These are phyloP conservation scores for Penicillium antarcticum DNA, from an alignment of 495 filamentous ascomycete genomes.

Conservation along the genomic window DNA sequence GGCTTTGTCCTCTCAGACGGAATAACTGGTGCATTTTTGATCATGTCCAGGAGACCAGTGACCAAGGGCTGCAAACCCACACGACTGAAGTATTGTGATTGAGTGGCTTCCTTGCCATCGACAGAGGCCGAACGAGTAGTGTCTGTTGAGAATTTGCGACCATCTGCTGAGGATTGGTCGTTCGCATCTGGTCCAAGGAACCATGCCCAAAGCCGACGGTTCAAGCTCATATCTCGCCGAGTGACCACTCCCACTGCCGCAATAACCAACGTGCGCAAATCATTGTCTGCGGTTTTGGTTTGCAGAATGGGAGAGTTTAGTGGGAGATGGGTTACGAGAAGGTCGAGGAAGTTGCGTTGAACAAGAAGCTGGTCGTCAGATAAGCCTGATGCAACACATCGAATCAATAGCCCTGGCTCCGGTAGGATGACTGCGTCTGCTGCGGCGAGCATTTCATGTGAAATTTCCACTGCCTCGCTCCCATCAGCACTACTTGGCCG, in stretches of 20 bases:
- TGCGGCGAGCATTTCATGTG: slow-evolving; percentile 36
- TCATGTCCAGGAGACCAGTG: slow-evolving; percentile 71
- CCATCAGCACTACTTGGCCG: slow-evolving; percentile 29
- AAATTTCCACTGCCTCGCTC: slow-evolving; percentile 18
- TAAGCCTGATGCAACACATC: slow-evolving; percentile 89
- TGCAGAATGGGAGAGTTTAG: slow-evolving; percentile 84
- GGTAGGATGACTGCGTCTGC: slow-evolving; percentile 81
- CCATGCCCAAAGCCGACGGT: slow-evolving; percentile 95
- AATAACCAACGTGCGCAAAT: slow-evolving; percentile 75
- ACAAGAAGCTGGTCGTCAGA: slow-evolving; percentile 85
- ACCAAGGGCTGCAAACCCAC: slow-evolving; percentile 73
- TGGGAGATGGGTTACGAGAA: slow-evolving; percentile 87
- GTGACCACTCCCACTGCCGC: slow-evolving; percentile 82
- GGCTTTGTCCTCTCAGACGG: slow-evolving; percentile 77
- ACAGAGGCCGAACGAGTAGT: slow-evolving; percentile 42
- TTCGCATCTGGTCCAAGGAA: slow-evolving; percentile 77
- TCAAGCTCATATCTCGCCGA: slow-evolving; percentile 92
- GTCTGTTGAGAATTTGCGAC: slow-evolving; percentile 45
- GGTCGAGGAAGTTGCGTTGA: slow-evolving; percentile 88
- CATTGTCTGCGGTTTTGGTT: slow-evolving; percentile 60
- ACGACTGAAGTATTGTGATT: slow-evolving; percentile 70
- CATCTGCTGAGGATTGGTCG: slow-evolving; percentile 44
- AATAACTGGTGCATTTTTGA: slow-evolving; percentile 51
- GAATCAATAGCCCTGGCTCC: slow-evolving; percentile 84
- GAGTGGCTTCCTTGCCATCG: slow-evolving; percentile 40